phyloP scores from a whole-genome alignment of 495 filamentous ascomycete genomes.

The Hypomontagnella monticulosa region DNA sequence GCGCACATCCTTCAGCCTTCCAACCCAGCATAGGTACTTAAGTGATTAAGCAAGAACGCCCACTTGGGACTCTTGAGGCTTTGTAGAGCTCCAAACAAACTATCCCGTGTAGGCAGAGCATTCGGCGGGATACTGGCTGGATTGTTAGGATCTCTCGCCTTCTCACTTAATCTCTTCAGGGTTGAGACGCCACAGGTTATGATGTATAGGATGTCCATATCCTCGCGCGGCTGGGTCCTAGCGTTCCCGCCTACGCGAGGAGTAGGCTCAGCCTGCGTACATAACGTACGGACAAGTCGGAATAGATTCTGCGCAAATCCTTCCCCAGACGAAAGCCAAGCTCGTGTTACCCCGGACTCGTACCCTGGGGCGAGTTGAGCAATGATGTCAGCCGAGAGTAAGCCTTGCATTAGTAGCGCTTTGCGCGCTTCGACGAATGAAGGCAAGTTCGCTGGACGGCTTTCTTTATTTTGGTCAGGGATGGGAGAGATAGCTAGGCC shows the following conservation, averaged over 20 bases:
- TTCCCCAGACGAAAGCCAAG: slow-evolving; percentile 86
- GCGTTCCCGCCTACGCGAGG: slow-evolving; percentile 45
- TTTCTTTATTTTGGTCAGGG: slow-evolving; percentile 66
- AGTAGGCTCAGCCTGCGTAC: slow-evolving; percentile 63
- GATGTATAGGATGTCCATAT: slow-evolving; percentile 65
- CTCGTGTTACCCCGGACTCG: slow-evolving; percentile 75
- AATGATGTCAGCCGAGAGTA: slow-evolving; percentile 90
- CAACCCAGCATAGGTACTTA: slow-evolving; percentile 75
- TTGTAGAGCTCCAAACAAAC: slow-evolving; percentile 72
- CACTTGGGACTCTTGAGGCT: slow-evolving; percentile 61
- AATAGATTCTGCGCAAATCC: slow-evolving; percentile 85
- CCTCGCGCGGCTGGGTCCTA: slow-evolving; percentile 49
- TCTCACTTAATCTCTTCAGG: slow-evolving; percentile 74
- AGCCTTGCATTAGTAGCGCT: slow-evolving; percentile 87
- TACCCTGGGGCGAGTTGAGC: slow-evolving; percentile 75
- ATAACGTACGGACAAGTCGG: slow-evolving; percentile 73
- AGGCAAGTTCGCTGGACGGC: slow-evolving; percentile 58
- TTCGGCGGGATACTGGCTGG: slow-evolving; percentile 66
- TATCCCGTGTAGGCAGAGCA: slow-evolving; percentile 75
- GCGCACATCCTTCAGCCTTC: slow-evolving; percentile 51
- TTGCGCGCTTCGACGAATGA: slow-evolving; percentile 81
- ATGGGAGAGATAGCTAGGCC: slow-evolving; percentile 86
- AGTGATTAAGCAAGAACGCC: slow-evolving; percentile 71
- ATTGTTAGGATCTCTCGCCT: slow-evolving; percentile 70
- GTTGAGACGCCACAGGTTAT: slow-evolving; percentile 76